Base-by-base conservation (phyloP, 106 monocot species). In the Acanthochlamys bracteata region DNA sequence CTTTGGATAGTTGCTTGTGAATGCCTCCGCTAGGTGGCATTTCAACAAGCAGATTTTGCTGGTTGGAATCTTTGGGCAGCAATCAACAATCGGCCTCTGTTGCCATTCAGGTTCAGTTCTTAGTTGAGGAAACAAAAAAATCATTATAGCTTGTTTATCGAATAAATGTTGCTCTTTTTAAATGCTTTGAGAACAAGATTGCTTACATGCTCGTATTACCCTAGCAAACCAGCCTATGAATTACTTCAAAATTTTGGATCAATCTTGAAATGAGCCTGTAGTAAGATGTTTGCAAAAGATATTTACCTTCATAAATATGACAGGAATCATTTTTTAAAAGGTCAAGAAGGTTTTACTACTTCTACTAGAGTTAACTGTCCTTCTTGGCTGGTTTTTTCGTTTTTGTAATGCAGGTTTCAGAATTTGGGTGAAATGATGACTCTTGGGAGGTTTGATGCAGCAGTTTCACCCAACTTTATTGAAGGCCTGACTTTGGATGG, bases 21-120 rank as follows among this genome's bases (percentile, higher is more conserved):
- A 33, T 33, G 33, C 57, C 45, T 58, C 25, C 65, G 20, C 9
- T 57, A 91, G 96, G 96, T 91, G 80, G 96, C 90, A 61, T 85
- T 91, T 85, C 88, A 96, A 74, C 85, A 96, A 77, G 96, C 96
- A 55, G 91, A 96, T 68, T 96, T 88, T 78, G 62, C 88, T 67
- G 87, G 88, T 69, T 91, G 96, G 96, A 96, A 96, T 75, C 63
- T 96, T 69, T 96, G 96, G 96, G 90, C 88, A 49, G 88, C 96
- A 59, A 88, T 96, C n/a, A 91, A 88, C 79, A 69, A 71, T 53
- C 82, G 88, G 12, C 96, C 96, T 56, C 82, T 96, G 27, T 63
- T 96, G n/a, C 96, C 90, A 59, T 96, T 96, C 76, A 87, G 90
- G 96, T 96, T 53, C 59, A 57, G 55, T 39, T 20, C 33, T 40